A percentile compares a stretch with the other conserved stretches of the same genome.
Evolutionary conservation across 345 rosid species (phyloP).

Genomic region (Hibiscus tridactylites): DNA sequence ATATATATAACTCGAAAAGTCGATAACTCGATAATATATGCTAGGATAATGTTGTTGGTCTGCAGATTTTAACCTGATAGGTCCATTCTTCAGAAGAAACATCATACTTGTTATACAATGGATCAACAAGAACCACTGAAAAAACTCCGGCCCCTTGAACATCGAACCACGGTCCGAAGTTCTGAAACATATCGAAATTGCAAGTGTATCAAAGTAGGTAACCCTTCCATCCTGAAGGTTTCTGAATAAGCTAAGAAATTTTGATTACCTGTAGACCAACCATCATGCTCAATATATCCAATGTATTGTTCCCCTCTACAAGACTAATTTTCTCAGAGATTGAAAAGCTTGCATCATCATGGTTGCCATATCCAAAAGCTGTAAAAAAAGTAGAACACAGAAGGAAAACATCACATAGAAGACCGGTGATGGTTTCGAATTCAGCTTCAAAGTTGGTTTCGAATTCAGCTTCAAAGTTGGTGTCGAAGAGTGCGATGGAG

Average conservation of each 20-base stretch:
- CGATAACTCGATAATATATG: background rate
- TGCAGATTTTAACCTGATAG: conserved; percentile 38
- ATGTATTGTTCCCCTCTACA: conserved; percentile 38
- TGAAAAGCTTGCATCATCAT: conserved; percentile 39
- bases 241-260: too few relatives aligned
- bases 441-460: background rate
- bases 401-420: background rate
- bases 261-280: conserved; percentile 44
- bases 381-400: conserved; percentile 7
- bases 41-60: background rate
- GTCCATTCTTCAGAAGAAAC: conserved; percentile 42
- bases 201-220: background rate
- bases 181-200: conserved; percentile 22
- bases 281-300: conserved; percentile 56
- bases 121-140: conserved; percentile 24
- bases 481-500: background rate
- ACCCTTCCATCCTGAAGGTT: background rate
- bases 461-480: background rate
- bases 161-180: conserved; percentile 63
- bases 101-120: conserved; percentile 20
- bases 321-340: conserved; percentile 32
- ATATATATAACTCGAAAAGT: too few relatives aligned
- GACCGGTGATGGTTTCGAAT: background rate
- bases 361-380: conserved; percentile 53
- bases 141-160: conserved; percentile 45